Evolutionary conservation across 345 rosid genomes (phyloP).

Genomic region (Brassica rapa): DNA sequence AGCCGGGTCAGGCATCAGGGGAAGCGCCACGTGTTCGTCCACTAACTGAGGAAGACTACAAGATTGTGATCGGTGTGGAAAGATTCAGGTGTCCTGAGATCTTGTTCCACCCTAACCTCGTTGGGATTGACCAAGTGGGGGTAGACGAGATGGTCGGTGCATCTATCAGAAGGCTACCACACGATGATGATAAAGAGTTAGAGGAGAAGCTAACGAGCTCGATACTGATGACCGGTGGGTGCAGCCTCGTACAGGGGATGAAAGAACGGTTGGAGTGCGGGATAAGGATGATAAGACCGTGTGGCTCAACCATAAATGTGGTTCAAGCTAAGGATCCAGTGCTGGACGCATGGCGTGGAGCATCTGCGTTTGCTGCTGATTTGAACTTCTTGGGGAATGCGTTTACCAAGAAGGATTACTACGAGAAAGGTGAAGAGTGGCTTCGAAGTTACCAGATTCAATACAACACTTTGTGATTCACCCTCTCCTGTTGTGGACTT

Average conservation of each 20-base stretch:
- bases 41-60: slow-evolving; percentile 85
- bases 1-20: slow-evolving; percentile 50
- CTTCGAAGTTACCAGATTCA: slow-evolving; percentile 67
- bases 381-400: slow-evolving; percentile 61
- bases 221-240: slow-evolving; percentile 79
- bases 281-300: slow-evolving; percentile 80
- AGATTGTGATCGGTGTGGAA: slow-evolving; percentile 74
- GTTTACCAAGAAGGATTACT: slow-evolving; percentile 67
- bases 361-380: slow-evolving; percentile 67
- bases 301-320: slow-evolving; percentile 67
- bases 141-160: slow-evolving; percentile 84
- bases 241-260: slow-evolving; percentile 69
- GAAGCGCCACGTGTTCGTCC: slow-evolving; percentile 66
- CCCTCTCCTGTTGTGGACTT: neutral
- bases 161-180: slow-evolving; percentile 66
- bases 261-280: slow-evolving; percentile 72
- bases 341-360: slow-evolving; percentile 98
- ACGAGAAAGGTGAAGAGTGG: slow-evolving; percentile 96
- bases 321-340: slow-evolving; percentile 74
- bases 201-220: slow-evolving; percentile 71
- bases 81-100: slow-evolving; percentile 91
- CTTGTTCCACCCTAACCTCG: slow-evolving; percentile 70
- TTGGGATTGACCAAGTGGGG: slow-evolving; percentile 88
- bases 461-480: slow-evolving; percentile 39
- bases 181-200: slow-evolving; percentile 42